These are phyloP conservation scores for Cyberlindnera maclurae DNA, from an alignment of 805 yeast genomes.

Conservation along the genomic window DNA sequence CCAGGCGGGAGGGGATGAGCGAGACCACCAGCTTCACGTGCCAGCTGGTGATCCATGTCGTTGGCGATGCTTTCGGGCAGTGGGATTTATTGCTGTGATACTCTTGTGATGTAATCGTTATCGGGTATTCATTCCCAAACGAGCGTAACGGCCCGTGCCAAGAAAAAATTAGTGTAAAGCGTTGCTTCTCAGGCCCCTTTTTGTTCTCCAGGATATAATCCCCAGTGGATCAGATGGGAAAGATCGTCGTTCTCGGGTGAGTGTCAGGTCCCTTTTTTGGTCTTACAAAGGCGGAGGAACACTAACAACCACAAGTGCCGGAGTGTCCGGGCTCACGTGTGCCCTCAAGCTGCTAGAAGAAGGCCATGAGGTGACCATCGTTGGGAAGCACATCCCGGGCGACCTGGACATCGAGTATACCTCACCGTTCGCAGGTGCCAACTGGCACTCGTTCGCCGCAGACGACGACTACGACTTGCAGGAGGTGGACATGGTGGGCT, in stretches of 20 bases:
- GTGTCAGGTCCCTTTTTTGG: not conserved
- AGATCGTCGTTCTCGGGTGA: slow-evolving; percentile 5
- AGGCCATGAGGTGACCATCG: slow-evolving; percentile 35
- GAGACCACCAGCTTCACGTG: slow-evolving; percentile 9
- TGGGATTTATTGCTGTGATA: slow-evolving; percentile 13
- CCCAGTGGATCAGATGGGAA: no score
- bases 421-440: slow-evolving; percentile 69
- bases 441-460: slow-evolving; percentile 57
- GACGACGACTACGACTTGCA: slow-evolving; percentile 31
- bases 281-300: not conserved
- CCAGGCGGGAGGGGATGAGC: slow-evolving; percentile 4
- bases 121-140: no score
- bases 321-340: slow-evolving; percentile 50
- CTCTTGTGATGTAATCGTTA: no score
- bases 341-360: slow-evolving; percentile 36
- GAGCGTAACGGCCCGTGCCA: no score
- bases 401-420: slow-evolving; percentile 48
- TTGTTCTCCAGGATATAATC: no score
- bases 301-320: slow-evolving; percentile 26
- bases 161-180: no score
- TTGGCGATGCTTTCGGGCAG: slow-evolving; percentile 13
- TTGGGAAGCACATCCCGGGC: slow-evolving; percentile 47
- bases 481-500: slow-evolving; percentile 41
- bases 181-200: no score
- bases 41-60: slow-evolving; percentile 8